Conservation (phyloP, 257 asterid genomes). For the Rubia yunnanensis region DNA sequence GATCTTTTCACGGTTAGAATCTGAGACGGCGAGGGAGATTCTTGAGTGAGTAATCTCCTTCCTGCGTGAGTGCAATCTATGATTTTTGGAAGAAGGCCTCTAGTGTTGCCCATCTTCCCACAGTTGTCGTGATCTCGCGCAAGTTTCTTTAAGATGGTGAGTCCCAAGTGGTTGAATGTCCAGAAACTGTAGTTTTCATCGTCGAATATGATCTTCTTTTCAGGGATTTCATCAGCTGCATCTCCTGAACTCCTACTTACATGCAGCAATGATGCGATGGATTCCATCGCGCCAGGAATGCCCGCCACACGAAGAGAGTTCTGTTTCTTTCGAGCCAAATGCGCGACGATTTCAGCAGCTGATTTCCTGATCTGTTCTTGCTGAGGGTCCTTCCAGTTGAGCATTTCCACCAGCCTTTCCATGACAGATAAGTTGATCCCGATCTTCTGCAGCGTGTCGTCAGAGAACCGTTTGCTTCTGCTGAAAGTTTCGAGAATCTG, state of each 20-base stretch:
- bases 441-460: constrained; percentile 79
- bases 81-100: constrained; percentile 71
- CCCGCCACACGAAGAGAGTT: constrained; percentile 69
- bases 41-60: constrained; percentile 45
- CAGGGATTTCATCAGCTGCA: constrained; percentile 64
- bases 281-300: constrained; percentile 75
- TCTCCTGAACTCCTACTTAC: constrained; percentile 38
- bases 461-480: constrained; percentile 33
- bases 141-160: constrained; percentile 72
- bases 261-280: constrained; percentile 66
- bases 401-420: constrained; percentile 78
- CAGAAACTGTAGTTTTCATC: constrained; percentile 43
- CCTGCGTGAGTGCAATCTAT: constrained; percentile 74
- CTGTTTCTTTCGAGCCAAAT: constrained; percentile 54
- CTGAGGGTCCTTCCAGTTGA: constrained; percentile 80
- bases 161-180: constrained; percentile 80
- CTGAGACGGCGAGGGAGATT: constrained; percentile 49
- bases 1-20: constrained; percentile 60
- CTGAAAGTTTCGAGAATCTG: constrained; percentile 53
- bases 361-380: constrained; percentile 78
- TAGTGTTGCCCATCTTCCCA: constrained; percentile 71
- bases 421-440: constrained; percentile 60
- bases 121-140: constrained; percentile 84
- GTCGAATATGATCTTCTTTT: constrained; percentile 40
- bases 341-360: constrained; percentile 62